Conservation (phyloP, 148 eudicot species). For the Dianthus caryophyllus region DNA sequence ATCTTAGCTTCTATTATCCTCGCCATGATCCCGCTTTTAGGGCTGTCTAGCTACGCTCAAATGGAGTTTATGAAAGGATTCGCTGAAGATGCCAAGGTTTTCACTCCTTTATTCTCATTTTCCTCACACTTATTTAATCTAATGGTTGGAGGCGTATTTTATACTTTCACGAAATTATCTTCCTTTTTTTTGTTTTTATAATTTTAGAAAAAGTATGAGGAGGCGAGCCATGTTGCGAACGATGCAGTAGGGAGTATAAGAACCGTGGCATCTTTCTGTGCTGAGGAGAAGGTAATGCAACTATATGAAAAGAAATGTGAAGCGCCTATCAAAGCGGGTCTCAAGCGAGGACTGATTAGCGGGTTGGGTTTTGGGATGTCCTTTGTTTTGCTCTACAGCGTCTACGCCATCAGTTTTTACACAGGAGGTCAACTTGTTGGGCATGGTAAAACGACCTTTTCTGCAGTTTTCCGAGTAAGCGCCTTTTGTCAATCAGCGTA, state of each 20-base stretch:
- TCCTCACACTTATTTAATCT: background rate
- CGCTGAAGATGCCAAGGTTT: conserved; percentile 77
- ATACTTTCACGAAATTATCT: too few species aligned
- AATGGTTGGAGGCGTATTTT: too few species aligned
- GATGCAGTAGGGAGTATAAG: conserved; percentile 80
- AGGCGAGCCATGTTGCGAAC: conserved; percentile 80
- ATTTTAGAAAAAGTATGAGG: conserved; percentile 50
- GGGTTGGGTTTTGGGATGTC: conserved; percentile 53
- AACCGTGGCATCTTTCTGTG: conserved; percentile 72
- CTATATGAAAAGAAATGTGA: conserved; percentile 51
- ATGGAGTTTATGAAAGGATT: conserved; percentile 65
- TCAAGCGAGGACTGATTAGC: conserved; percentile 47
- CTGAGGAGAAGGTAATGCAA: conserved; percentile 57
- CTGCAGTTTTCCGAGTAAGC: conserved; percentile 50
- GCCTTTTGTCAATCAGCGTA: background rate
- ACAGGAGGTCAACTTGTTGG: conserved; percentile 58
- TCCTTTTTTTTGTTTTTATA: background rate
- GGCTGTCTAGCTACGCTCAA: conserved; percentile 52
- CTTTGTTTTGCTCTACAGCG: conserved; percentile 34
- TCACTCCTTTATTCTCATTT: background rate
- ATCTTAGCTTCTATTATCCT: conserved; percentile 63
- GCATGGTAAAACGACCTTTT: conserved; percentile 42
- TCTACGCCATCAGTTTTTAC: conserved; percentile 49
- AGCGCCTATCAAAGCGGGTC: conserved; percentile 45
- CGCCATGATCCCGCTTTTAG: conserved; percentile 59